Base-by-base conservation (phyloP, 2,329 filamentous ascomycete species). In the Sporothrix pseudoabietina region DNA sequence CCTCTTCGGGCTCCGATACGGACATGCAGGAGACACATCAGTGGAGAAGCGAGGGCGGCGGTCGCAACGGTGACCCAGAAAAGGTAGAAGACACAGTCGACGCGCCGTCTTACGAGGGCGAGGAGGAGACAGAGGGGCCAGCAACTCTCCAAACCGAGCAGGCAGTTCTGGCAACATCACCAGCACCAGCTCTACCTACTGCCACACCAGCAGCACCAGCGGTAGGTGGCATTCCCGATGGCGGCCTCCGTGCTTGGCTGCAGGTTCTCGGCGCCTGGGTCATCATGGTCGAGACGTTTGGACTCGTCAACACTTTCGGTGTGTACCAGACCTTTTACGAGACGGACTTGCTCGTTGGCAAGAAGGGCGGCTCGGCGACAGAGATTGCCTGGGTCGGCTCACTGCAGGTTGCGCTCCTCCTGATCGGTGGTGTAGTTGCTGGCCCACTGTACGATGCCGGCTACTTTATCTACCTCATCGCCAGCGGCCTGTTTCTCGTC, bases 371-470 rank as follows among this genome's bases (percentile, higher is more conserved):
- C 30, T 80, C 81, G 6, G 75, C 80, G 6, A 72, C 72, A 8
- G 72, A 72, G 61, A 73, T 73, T 61, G 81, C 82, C 8, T 83
- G 82, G 82, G 81, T 84, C 72, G 83, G 83, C 7, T 82, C 83
- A 19, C 76, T 85, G 10, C 84, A 85, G 74, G 78, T 78, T 7
- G 82, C 82, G 52, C 78, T 85, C 35, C 77, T 85, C 59, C 79
- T 84, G 77, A 78, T 84, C 47, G 78, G 81, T 19, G 83, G 83
- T 35, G 88, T 89, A 0, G 76, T 92, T 9, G 85, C 89, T 19
- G 91, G 91, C 75, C 74, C 72, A 70, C 75, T 89, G 2, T 90
- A 86, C 76, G 90, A 91, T 72, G 80, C 80, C 0, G 83, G 85
- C 55, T 85, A 89, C 0, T 87, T 88, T 0, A 83, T 83, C 44